phyloP scores from a whole-genome alignment of 352 stramenopile genomes.

The Paralagenidium karlingii region DNA sequence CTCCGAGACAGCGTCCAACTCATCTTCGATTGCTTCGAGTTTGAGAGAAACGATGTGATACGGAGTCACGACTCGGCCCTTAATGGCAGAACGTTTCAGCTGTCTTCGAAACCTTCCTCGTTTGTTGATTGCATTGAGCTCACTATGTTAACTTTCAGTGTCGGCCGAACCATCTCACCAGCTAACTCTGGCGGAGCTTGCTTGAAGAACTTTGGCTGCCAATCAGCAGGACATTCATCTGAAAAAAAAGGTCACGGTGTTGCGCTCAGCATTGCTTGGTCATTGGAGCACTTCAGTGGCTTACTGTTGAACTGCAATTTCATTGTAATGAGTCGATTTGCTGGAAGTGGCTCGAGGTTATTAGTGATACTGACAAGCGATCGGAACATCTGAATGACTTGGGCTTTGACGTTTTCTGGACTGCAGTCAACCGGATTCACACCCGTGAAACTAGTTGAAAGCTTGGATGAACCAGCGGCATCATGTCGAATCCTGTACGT shows the following conservation, averaged over 20 bases:
- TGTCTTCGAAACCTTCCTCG: neutral
- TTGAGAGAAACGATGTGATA: conserved; percentile 20
- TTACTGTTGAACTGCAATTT: conserved; percentile 27
- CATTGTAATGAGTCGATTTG: conserved; percentile 23
- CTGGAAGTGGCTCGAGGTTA: conserved; percentile 18
- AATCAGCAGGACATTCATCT: conserved; percentile 11
- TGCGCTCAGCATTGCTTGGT: neutral
- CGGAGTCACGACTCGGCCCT: conserved; percentile 19
- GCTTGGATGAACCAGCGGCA: conserved; percentile 4
- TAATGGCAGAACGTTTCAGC: too few species aligned
- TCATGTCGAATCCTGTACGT: conserved; percentile 20
- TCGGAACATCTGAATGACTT: conserved; percentile 27
- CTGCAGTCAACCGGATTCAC: conserved; percentile 9
- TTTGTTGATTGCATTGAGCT: neutral
- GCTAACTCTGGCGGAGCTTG: conserved; percentile 2
- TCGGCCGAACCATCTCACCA: conserved; percentile 6
- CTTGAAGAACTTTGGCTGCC: conserved; percentile 24
- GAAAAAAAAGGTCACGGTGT: neutral
- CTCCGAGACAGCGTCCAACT: conserved; percentile 6
- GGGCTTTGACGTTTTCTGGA: conserved; percentile 22
- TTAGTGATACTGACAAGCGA: conserved; percentile 30
- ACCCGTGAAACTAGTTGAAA: conserved; percentile 19
- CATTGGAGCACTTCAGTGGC: neutral
- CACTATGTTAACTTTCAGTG: conserved; percentile 18
- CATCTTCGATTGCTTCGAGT: conserved; percentile 16